These are phyloP conservation scores for Arxiozyma heterogenica DNA, from an alignment of 1,139 yeast species.

Conservation along the genomic window DNA sequence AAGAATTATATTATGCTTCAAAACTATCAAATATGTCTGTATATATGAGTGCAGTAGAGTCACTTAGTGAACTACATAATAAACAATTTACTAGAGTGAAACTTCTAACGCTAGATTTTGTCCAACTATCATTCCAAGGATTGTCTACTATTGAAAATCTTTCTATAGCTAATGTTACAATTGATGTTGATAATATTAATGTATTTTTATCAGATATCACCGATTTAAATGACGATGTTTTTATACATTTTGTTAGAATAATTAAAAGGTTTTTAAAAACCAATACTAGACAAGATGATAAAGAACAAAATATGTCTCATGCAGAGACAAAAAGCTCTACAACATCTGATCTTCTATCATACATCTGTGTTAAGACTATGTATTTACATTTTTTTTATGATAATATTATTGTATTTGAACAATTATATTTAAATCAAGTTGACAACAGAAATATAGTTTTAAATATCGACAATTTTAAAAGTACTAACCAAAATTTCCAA, in stretches of 20 bases:
- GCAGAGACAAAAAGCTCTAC: neutral
- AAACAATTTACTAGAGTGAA: slow-evolving; percentile 11
- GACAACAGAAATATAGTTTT: slow-evolving; percentile 9
- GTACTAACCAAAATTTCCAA: slow-evolving; percentile 7
- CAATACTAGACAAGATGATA: too few species aligned
- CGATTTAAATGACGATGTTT: slow-evolving; percentile 3
- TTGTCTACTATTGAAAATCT: slow-evolving; percentile 41
- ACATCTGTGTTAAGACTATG: slow-evolving; percentile 5
- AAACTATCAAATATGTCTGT: slow-evolving; percentile 64
- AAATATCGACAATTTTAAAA: slow-evolving; percentile 6
- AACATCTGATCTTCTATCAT: slow-evolving; percentile 4
- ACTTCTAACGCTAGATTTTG: slow-evolving; percentile 29
- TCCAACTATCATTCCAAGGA: slow-evolving; percentile 39
- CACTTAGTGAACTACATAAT: slow-evolving; percentile 8
- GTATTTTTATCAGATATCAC: slow-evolving; percentile 6
- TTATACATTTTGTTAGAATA: neutral
- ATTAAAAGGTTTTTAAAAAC: neutral
- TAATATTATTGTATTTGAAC: slow-evolving; percentile 7
- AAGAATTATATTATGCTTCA: slow-evolving; percentile 54
- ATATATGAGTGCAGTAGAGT: slow-evolving; percentile 73
- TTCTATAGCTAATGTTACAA: slow-evolving; percentile 10
- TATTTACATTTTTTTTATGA: slow-evolving; percentile 6
- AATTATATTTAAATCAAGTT: slow-evolving; percentile 9
- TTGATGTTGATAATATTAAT: slow-evolving; percentile 11
- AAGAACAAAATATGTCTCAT: neutral